Conservation (phyloP, 768 basidiomycete species). For the Tulasnella sp. region DNA sequence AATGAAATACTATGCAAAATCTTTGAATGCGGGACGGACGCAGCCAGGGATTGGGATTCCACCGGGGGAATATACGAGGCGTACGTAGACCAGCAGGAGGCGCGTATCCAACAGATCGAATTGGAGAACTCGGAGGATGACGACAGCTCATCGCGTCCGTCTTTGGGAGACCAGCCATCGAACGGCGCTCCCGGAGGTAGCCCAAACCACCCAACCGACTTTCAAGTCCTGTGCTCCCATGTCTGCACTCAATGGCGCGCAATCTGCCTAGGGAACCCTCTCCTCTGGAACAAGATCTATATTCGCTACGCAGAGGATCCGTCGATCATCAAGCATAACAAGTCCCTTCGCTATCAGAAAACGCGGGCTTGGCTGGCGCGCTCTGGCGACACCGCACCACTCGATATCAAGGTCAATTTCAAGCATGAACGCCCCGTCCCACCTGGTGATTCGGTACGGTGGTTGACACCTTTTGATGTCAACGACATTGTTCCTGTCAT, state of each 20-base stretch:
- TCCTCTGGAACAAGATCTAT: constrained; percentile 4
- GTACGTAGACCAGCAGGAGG: not conserved
- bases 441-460: not conserved
- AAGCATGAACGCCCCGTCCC: not conserved
- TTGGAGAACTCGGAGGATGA: not conserved
- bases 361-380: not conserved
- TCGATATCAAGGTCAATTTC: not conserved
- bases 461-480: not conserved
- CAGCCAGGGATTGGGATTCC: not conserved
- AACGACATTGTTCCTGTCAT: not conserved
- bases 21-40: not conserved
- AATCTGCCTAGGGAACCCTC: not conserved
- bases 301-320: not conserved
- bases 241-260: not conserved
- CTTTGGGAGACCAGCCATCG: not conserved
- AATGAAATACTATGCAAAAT: not conserved
- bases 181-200: not conserved
- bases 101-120: not conserved
- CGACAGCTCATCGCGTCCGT: not conserved
- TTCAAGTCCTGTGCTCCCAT: constrained; percentile 5
- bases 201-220: not conserved
- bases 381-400: not conserved
- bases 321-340: not conserved
- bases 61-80: not conserved
- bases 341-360: not conserved